phyloP scores from a whole-genome alignment of 805 yeast genomes.

The Isabelozyma rhagii region DNA sequence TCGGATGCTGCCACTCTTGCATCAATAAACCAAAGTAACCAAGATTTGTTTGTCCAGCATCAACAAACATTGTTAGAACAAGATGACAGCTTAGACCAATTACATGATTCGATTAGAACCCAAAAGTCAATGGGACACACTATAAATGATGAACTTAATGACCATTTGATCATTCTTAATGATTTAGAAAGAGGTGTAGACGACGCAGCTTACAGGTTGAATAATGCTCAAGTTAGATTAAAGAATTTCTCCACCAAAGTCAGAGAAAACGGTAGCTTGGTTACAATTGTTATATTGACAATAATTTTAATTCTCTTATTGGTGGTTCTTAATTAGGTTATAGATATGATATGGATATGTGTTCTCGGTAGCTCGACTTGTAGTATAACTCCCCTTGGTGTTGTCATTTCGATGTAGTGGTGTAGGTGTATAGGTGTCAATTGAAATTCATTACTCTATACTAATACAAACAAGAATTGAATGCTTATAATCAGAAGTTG shows the following conservation, averaged over 20 bases:
- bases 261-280: slow-evolving; percentile 41
- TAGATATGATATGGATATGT: not conserved
- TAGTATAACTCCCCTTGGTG: no score
- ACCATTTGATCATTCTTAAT: slow-evolving; percentile 37
- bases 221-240: slow-evolving; percentile 27
- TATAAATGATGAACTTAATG: slow-evolving; percentile 39
- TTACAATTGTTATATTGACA: slow-evolving; percentile 39
- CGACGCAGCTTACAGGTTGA: slow-evolving; percentile 24
- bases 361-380: not conserved
- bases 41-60: slow-evolving; percentile 40
- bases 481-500: slow-evolving; percentile 24
- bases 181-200: slow-evolving; percentile 44
- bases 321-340: slow-evolving; percentile 35
- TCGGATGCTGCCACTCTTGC: slow-evolving; percentile 20
- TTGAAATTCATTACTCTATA: not conserved
- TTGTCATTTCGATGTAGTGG: not conserved
- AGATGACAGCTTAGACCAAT: slow-evolving; percentile 30
- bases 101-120: slow-evolving; percentile 30
- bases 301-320: slow-evolving; percentile 36
- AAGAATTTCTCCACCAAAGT: slow-evolving; percentile 29
- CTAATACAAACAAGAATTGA: not conserved
- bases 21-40: slow-evolving; percentile 22
- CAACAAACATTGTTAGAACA: slow-evolving; percentile 39
- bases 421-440: not conserved
- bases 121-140: slow-evolving; percentile 40